A percentile compares a stretch with the other conserved stretches of the same genome.
These are phyloP conservation scores for Paraglomus occultum DNA, from an alignment of 192 early-diverging fungal genomes.

Conservation along the genomic window DNA sequence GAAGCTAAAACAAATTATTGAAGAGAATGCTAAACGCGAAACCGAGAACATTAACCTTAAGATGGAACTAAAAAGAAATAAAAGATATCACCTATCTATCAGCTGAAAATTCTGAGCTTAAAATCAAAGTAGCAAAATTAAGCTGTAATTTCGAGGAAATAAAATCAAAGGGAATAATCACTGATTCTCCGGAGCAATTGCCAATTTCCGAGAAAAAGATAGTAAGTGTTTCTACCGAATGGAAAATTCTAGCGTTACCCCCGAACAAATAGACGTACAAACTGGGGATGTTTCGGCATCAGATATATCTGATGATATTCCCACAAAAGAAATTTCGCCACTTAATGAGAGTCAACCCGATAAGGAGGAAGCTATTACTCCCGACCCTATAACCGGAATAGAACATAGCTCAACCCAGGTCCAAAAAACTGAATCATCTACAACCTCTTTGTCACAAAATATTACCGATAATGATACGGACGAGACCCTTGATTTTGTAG, in stretches of 20 bases:
- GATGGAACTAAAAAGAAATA: neutral
- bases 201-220: neutral
- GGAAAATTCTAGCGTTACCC: neutral
- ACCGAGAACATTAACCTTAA: neutral
- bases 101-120: constrained; percentile 15
- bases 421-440: no score
- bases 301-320: constrained; percentile 14
- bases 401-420: neutral
- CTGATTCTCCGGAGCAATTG: neutral
- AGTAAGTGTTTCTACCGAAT: constrained; percentile 16
- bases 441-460: no score
- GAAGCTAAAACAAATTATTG: constrained; percentile 9
- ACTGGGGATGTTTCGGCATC: neutral
- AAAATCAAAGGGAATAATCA: neutral
- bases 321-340: constrained; percentile 19
- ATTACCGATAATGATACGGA: no score
- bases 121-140: constrained; percentile 10
- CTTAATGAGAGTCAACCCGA: constrained; percentile 13
- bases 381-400: constrained; percentile 14
- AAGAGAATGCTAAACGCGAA: constrained; percentile 13
- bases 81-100: neutral
- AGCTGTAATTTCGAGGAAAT: neutral
- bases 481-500: no score
- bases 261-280: neutral
- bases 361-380: constrained; percentile 22